Evolutionary conservation across 257 asterid genomes (phyloP).

Genomic region (Solanum tarijense): DNA sequence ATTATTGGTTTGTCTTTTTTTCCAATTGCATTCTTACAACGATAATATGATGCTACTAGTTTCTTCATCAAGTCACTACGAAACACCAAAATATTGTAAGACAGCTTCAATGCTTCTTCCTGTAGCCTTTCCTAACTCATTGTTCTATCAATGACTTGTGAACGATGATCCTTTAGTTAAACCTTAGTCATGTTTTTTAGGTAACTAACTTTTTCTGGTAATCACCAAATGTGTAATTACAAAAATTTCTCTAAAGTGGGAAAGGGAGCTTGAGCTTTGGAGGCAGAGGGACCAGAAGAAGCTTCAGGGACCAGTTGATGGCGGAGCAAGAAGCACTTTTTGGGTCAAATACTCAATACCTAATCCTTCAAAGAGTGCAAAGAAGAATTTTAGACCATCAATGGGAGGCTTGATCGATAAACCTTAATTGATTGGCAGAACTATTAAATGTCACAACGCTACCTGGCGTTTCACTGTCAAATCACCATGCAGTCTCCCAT

Average conservation of each 20-base stretch:
- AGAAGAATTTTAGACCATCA: constrained; percentile 42
- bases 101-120: neutral
- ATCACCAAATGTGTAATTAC: neutral
- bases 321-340: constrained; percentile 71
- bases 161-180: neutral
- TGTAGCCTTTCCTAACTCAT: neutral
- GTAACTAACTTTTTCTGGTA: neutral
- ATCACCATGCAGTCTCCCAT: neutral
- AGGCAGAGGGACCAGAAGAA: constrained; percentile 87
- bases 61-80: neutral
- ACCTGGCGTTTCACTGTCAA: neutral
- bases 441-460: neutral
- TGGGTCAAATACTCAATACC: constrained; percentile 72
- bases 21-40: neutral
- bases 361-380: constrained; percentile 56
- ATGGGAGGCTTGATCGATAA: constrained; percentile 17
- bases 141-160: neutral
- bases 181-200: neutral
- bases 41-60: neutral
- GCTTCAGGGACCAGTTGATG: constrained; percentile 69
- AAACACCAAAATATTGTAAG: neutral
- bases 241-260: constrained; percentile 22
- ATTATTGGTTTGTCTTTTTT: neutral
- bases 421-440: neutral
- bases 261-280: constrained; percentile 60